Evolutionary conservation across 768 basidiomycete genomes (phyloP).

Genomic region (Lactarius vividus): DNA sequence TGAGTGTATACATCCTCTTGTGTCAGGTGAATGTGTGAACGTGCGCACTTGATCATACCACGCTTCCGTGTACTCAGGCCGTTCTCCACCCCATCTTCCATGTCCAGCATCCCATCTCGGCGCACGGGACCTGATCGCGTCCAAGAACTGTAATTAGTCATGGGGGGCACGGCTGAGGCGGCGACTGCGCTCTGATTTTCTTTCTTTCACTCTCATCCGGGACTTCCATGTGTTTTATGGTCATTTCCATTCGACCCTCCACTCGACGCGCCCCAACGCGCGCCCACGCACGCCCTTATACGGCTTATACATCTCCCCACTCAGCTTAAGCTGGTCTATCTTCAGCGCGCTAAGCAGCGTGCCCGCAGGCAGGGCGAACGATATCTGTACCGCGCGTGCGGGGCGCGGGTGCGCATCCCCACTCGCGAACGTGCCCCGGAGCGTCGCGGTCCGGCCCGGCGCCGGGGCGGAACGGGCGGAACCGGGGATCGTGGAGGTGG

Average conservation of each 20-base stretch:
- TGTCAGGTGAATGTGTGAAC: too few relatives aligned
- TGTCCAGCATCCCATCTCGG: too few relatives aligned
- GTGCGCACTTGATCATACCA: too few relatives aligned
- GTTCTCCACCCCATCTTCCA: too few relatives aligned
- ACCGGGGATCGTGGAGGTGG: conserved; percentile 43
- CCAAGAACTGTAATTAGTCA: too few relatives aligned
- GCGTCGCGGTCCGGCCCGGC: conserved; percentile 50
- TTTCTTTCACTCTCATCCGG: too few relatives aligned
- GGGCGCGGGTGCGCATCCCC: conserved; percentile 54
- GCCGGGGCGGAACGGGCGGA: conserved; percentile 51
- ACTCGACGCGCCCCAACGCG: conserved; percentile 68
- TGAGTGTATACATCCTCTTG: too few relatives aligned
- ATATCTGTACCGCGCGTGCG: conserved; percentile 69
- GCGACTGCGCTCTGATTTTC: too few relatives aligned
- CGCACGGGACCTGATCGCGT: too few relatives aligned
- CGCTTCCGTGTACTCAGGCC: too few relatives aligned
- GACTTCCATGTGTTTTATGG: neutral
- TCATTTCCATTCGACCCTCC: conserved; percentile 34
- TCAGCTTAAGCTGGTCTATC: conserved; percentile 81
- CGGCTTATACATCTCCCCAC: conserved; percentile 80
- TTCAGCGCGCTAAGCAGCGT: conserved; percentile 72
- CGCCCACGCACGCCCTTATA: conserved; percentile 85
- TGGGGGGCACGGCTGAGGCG: too few relatives aligned
- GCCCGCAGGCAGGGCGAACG: conserved; percentile 65
- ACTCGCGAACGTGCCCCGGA: conserved; percentile 69